Base-by-base conservation (phyloP, 2,329 filamentous ascomycete genomes). In the Apiospora malaysiana region DNA sequence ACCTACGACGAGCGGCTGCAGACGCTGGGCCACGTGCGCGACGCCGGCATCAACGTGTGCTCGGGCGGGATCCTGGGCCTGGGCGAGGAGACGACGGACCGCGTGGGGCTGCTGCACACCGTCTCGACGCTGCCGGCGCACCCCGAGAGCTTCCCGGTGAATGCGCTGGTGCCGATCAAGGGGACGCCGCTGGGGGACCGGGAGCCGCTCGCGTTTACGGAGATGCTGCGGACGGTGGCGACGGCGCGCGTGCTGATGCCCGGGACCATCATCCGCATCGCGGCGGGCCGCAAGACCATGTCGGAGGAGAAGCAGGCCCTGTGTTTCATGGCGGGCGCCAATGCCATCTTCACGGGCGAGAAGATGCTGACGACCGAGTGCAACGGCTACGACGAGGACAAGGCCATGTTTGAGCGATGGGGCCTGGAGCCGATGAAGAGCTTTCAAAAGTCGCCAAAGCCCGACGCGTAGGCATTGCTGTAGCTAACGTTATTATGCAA, bases 291-390 rank as follows among this genome's bases (percentile, higher is more conserved):
- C 66, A 94, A 93, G 79, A 93, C 91, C 16, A 92, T 97, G 88
- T 88, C 89, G 4, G 94, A 97, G 83, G 94, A 96, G 82, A 92
- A 97, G 84, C 94, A 97, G 83, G 91, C 94, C 18, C 80, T 95
- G 74, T 97, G 94, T 82, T 97, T 97, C 83, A 91, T 93, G 88
- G 94, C 94, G 0, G 94, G 94, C 18, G 94, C 94, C 0, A 97
- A 97, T 77, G 94, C 94, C n/a, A 92, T 97, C 45, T 97, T 97
- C 79, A 97, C 94, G 0, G 94, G 94, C 10, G 94, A 97, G 84
- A 97, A 95, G 87, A 97, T 97, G 94, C 81, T 97, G 82, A 97
- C 94, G 5, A 97, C 94, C 0, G 93, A 94, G 71, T 97, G 94
- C 79, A 95, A 94, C 75, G 93, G 94, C 42, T 97, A 93, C 93